A percentile compares a stretch with the other conserved stretches of the same genome.
Conservation (phyloP, 2,329 filamentous ascomycete species). For the Arthrobotrys megalospora region DNA sequence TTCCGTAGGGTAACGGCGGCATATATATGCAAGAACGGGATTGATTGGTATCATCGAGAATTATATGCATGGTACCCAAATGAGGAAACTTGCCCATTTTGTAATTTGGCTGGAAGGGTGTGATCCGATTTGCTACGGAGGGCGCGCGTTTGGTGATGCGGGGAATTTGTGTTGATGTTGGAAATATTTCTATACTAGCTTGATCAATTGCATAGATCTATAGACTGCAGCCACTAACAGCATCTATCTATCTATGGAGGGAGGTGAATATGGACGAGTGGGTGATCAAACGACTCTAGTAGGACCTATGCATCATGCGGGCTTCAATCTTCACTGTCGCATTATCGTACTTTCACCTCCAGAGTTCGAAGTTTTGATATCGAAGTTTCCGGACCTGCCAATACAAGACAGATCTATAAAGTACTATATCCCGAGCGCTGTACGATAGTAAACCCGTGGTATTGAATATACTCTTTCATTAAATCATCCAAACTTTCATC, state of each 20-base stretch:
- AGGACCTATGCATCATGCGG: too few species aligned
- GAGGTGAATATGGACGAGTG: too few species aligned
- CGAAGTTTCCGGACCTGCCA: too few species aligned
- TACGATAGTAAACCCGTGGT: not conserved
- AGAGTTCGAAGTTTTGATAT: too few species aligned
- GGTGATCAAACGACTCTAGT: too few species aligned
- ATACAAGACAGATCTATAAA: too few species aligned
- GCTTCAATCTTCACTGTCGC: too few species aligned
- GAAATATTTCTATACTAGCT: not conserved
- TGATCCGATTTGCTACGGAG: conserved; percentile 31
- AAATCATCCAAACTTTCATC: conserved; percentile 10
- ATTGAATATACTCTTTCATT: not conserved
- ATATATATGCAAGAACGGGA: not conserved
- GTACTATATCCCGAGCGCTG: too few species aligned
- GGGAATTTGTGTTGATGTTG: conserved; percentile 19
- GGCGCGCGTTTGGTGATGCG: not conserved
- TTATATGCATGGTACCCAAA: not conserved
- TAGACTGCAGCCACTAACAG: too few species aligned
- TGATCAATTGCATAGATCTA: too few species aligned
- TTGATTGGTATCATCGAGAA: not conserved
- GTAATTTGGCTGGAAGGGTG: conserved; percentile 22
- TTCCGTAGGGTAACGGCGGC: not conserved
- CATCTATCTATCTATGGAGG: too few species aligned
- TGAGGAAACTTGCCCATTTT: conserved; percentile 18
- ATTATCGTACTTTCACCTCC: too few species aligned